A percentile compares a stretch with the other conserved stretches of the same genome.
phyloP scores from a whole-genome alignment of 208 protist genomes.

The Trypanosoma scelopori region DNA sequence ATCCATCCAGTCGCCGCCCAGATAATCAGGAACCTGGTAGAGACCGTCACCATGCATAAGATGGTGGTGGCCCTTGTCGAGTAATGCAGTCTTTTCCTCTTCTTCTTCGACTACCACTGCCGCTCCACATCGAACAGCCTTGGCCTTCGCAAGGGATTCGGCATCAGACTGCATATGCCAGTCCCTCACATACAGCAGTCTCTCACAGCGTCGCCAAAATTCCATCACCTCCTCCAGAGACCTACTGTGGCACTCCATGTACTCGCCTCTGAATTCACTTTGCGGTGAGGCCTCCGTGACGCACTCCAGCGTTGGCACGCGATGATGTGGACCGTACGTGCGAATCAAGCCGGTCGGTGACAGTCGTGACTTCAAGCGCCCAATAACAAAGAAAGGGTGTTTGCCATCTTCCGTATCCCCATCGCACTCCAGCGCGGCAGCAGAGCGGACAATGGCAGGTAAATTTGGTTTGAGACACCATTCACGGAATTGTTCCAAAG shows the following conservation, averaged over 20 bases:
- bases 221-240: conserved; percentile 23
- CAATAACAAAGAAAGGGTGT: background rate
- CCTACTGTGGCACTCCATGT: conserved; percentile 7
- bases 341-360: conserved; percentile 28
- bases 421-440: conserved; percentile 13
- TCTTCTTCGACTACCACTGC: background rate
- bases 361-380: conserved; percentile 26
- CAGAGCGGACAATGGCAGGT: conserved; percentile 72
- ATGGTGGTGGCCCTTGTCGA: too few species aligned
- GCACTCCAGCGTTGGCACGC: conserved; percentile 47
- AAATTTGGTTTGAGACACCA: conserved; percentile 60
- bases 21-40: conserved; percentile 70
- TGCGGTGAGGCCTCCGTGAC: conserved; percentile 5
- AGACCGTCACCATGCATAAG: conserved; percentile 37
- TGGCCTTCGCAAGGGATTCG: conserved; percentile 12
- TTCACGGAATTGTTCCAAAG: conserved; percentile 59
- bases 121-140: background rate
- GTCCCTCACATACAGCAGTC: conserved; percentile 71
- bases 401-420: background rate
- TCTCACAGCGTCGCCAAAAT: conserved; percentile 9
- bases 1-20: conserved; percentile 84
- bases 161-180: conserved; percentile 71
- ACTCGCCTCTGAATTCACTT: background rate
- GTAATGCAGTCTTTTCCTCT: background rate
- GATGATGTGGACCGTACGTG: conserved; percentile 32